phyloP scores from a whole-genome alignment of 495 filamentous ascomycete genomes.

The Aspergillus nanangensis region DNA sequence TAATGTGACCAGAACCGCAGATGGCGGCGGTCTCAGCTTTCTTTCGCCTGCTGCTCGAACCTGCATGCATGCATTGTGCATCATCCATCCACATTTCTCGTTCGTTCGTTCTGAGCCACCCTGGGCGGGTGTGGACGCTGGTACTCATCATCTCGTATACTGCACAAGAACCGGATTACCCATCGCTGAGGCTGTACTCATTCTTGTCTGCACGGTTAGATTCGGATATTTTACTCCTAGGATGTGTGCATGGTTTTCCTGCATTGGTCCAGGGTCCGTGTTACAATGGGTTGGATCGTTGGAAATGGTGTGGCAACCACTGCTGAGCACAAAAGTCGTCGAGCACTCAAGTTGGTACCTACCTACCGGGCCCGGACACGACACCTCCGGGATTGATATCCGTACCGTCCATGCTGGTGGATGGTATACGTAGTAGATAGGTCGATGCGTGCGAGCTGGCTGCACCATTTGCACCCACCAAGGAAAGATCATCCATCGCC shows the following conservation, averaged over 20 bases:
- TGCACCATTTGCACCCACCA: not conserved
- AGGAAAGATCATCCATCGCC: not conserved
- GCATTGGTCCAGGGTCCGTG: conserved; percentile 13
- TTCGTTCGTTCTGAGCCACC: too few relatives aligned
- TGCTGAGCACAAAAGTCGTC: not conserved
- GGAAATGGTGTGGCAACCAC: not conserved
- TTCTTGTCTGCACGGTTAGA: conserved; percentile 1
- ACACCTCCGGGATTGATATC: too few relatives aligned
- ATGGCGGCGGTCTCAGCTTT: conserved; percentile 7
- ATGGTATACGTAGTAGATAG: not conserved
- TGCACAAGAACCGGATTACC: too few relatives aligned
- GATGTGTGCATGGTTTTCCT: conserved; percentile 6
- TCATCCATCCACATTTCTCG: not conserved
- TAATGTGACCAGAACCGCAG: conserved; percentile 2
- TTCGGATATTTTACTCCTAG: not conserved
- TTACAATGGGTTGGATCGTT: not conserved
- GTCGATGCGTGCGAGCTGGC: not conserved
- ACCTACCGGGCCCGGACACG: too few relatives aligned
- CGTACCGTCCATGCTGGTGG: too few relatives aligned
- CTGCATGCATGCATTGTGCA: not conserved
- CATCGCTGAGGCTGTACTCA: not conserved
- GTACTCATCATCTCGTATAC: too few relatives aligned
- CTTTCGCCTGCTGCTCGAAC: not conserved
- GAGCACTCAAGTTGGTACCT: not conserved
- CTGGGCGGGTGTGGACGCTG: too few relatives aligned